A percentile compares a stretch with the other conserved stretches of the same genome.
phyloP scores from a whole-genome alignment of 192 early-diverging fungal genomes.

The Geranomyces michiganensis region DNA sequence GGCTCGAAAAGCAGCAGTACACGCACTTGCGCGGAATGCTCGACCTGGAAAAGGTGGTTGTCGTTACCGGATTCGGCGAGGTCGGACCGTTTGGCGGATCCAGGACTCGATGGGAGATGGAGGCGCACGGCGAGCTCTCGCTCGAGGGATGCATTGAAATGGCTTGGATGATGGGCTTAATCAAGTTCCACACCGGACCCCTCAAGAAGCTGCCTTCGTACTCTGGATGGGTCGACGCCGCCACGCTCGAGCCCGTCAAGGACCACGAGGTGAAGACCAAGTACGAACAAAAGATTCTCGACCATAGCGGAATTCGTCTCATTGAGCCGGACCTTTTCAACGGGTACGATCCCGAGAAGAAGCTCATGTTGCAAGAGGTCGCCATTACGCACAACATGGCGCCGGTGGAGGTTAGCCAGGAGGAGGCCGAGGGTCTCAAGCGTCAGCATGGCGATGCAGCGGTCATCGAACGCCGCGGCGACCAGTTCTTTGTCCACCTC shows the following conservation, averaged over 20 bases:
- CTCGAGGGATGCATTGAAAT: slow-evolving; percentile 93
- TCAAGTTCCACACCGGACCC: slow-evolving; percentile 83
- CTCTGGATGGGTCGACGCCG: slow-evolving; percentile 92
- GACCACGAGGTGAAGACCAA: slow-evolving; percentile 86
- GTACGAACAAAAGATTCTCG: slow-evolving; percentile 87
- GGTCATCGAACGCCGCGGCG: slow-evolving; percentile 69
- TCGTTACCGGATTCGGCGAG: slow-evolving; percentile 92
- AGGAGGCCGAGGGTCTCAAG: slow-evolving; percentile 85
- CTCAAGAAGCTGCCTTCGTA: slow-evolving; percentile 76
- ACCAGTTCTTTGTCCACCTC: slow-evolving; percentile 77
- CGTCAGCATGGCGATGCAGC: slow-evolving; percentile 78
- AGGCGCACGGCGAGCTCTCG: slow-evolving; percentile 84
- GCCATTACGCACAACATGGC: slow-evolving; percentile 84
- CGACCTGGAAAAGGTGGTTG: slow-evolving; percentile 89
- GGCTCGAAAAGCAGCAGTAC: slow-evolving; percentile 64
- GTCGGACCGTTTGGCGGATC: slow-evolving; percentile 90
- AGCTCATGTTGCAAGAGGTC: slow-evolving; percentile 87
- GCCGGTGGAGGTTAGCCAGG: slow-evolving; percentile 82
- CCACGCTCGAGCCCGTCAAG: slow-evolving; percentile 79
- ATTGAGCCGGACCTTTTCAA: slow-evolving; percentile 83
- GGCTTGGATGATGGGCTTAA: slow-evolving; percentile 97
- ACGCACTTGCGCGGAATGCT: slow-evolving; percentile 72
- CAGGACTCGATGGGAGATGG: slow-evolving; percentile 96
- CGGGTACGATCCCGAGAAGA: slow-evolving; percentile 85
- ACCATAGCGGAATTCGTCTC: slow-evolving; percentile 90